These are phyloP conservation scores for Aechmea fasciata DNA, from an alignment of 176 grass and related monocot species.

Conservation along the genomic window DNA sequence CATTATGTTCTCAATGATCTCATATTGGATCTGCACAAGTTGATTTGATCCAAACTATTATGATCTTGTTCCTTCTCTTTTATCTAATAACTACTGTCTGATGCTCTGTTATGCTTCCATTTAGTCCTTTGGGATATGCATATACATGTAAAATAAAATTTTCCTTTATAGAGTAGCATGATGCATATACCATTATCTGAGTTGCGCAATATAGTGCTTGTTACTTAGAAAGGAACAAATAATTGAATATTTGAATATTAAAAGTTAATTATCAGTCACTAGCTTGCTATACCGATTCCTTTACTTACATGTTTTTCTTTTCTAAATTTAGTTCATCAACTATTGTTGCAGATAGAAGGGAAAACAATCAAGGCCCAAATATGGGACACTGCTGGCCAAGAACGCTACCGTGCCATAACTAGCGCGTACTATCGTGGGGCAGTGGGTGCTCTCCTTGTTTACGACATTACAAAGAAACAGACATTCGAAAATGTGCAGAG, in stretches of 20 bases:
- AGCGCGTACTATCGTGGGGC: conserved; percentile 74
- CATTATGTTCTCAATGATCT: too few relatives aligned
- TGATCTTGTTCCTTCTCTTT: too few relatives aligned
- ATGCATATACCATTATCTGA: neutral
- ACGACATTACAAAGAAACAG: conserved; percentile 63
- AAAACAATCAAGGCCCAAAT: conserved; percentile 67
- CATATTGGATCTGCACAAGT: too few relatives aligned
- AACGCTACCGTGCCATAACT: conserved; percentile 64
- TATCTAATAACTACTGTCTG: too few relatives aligned
- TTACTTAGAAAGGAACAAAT: too few relatives aligned
- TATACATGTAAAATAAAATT: neutral
- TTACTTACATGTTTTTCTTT: neutral
- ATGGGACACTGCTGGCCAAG: conserved; percentile 67
- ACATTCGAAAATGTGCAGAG: conserved; percentile 63
- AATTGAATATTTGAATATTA: too few relatives aligned
- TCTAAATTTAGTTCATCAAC: neutral
- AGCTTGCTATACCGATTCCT: too few relatives aligned
- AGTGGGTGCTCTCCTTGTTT: conserved; percentile 63
- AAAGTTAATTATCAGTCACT: too few relatives aligned
- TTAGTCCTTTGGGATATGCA: neutral
- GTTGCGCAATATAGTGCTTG: neutral
- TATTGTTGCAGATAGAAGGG: conserved; percentile 37
- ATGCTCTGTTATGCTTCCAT: neutral
- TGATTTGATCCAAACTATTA: too few relatives aligned
- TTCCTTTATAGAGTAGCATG: neutral